Conservation (phyloP, 805 yeast species). For the Pichia ethanolica region DNA sequence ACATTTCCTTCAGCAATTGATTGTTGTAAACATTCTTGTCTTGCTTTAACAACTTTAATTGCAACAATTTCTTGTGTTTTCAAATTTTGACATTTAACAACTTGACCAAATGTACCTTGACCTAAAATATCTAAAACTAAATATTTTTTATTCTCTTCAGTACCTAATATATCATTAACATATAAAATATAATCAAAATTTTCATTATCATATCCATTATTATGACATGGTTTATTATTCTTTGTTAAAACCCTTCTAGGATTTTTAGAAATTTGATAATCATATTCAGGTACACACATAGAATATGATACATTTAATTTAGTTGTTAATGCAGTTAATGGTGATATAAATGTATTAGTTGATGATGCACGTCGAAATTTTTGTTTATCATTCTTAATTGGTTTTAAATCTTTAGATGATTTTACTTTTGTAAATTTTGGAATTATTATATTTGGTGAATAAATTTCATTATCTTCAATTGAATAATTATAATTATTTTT, state of each 20-base stretch:
- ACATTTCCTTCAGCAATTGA: constrained; percentile 85
- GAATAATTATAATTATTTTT: neutral
- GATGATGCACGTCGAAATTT: constrained; percentile 66
- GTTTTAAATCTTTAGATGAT: constrained; percentile 47
- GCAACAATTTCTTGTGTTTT: constrained; percentile 83
- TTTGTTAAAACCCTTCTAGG: constrained; percentile 91
- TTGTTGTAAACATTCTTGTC: constrained; percentile 86
- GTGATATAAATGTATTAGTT: constrained; percentile 56
- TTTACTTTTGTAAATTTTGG: constrained; percentile 43
- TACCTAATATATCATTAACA: constrained; percentile 89
- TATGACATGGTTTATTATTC: constrained; percentile 74
- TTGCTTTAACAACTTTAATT: constrained; percentile 87
- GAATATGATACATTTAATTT: constrained; percentile 73
- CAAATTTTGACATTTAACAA: constrained; percentile 80
- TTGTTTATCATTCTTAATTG: constrained; percentile 53
- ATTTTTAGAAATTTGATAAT: constrained; percentile 75
- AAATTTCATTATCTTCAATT: neutral
- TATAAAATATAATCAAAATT: constrained; percentile 87
- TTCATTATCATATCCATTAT: constrained; percentile 81
- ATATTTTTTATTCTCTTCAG: constrained; percentile 77
- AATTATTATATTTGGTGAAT: neutral
- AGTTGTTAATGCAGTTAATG: constrained; percentile 71
- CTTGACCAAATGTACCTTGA: constrained; percentile 98
- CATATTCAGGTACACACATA: constrained; percentile 78
- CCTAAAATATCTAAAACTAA: constrained; percentile 87